phyloP scores from a whole-genome alignment of 2,329 filamentous ascomycete species.

The Exophiala aquamarina region DNA sequence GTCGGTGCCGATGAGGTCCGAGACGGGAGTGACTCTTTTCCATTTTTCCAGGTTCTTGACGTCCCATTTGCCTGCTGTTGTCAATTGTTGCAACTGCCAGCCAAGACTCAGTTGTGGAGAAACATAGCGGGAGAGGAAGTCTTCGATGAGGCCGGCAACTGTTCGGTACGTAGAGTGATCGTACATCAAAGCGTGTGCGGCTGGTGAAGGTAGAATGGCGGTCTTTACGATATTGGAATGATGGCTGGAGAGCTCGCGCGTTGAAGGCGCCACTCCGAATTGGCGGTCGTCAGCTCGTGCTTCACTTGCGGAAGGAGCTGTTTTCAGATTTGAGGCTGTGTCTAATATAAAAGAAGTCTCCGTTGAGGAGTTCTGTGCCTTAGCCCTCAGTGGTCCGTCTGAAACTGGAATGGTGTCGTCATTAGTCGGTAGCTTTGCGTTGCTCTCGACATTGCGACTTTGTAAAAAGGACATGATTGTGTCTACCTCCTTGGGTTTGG shows the following conservation, averaged over 20 bases:
- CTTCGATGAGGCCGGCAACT: constrained; percentile 76
- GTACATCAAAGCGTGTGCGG: constrained; percentile 82
- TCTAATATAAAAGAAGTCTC: too few relatives aligned
- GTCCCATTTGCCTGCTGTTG: constrained; percentile 92
- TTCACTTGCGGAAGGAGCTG: too few relatives aligned
- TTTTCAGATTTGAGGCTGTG: constrained; percentile 34
- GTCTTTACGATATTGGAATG: constrained; percentile 60
- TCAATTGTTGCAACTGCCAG: constrained; percentile 89
- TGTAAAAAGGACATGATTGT: constrained; percentile 56
- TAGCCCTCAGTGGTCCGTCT: too few relatives aligned
- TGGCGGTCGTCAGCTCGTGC: constrained; percentile 41
- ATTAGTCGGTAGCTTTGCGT: too few relatives aligned
- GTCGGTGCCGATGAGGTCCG: constrained; percentile 64
- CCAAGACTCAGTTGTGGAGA: constrained; percentile 76
- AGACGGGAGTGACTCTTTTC: constrained; percentile 76
- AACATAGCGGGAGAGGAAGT: constrained; percentile 74
- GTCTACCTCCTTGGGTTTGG: constrained; percentile 67
- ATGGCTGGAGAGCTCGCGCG: constrained; percentile 20
- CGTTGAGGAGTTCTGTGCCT: too few relatives aligned
- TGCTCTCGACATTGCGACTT: too few relatives aligned
- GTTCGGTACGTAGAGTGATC: constrained; percentile 72
- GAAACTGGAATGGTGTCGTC: too few relatives aligned
- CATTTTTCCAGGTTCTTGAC: constrained; percentile 95
- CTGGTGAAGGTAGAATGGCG: constrained; percentile 70
- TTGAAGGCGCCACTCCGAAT: constrained; percentile 41